These are phyloP conservation scores for Paramecium pentaurelia DNA, from an alignment of 73 alveolate species.

Conservation along the genomic window DNA sequence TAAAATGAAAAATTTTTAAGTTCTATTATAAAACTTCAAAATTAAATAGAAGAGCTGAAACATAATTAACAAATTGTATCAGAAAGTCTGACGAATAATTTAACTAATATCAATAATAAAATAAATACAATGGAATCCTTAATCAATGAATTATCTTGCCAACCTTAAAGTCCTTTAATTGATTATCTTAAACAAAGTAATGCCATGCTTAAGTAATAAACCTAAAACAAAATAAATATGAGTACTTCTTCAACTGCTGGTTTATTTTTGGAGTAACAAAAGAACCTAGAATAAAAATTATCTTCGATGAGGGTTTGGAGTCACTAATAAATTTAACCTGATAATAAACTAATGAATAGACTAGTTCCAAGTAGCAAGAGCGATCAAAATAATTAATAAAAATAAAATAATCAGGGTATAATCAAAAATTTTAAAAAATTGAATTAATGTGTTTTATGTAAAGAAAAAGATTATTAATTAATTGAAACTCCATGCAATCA, in stretches of 20 bases:
- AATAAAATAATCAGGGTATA: background rate
- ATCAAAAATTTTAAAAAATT: background rate
- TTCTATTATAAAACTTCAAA: background rate
- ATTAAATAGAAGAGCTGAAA: background rate
- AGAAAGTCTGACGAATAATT: background rate
- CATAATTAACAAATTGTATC: background rate
- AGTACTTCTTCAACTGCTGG: too few species aligned
- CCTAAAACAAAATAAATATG: background rate
- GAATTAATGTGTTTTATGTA: background rate
- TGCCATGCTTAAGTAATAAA: too few species aligned
- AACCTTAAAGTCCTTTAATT: background rate
- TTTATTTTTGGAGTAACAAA: too few species aligned
- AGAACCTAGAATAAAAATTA: too few species aligned
- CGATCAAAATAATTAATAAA: too few species aligned
- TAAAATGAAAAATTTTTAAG: background rate
- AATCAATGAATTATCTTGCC: background rate
- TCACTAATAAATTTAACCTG: too few species aligned
- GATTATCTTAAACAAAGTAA: background rate
- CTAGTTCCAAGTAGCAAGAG: too few species aligned
- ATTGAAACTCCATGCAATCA: background rate
- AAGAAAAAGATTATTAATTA: background rate
- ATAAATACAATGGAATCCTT: background rate
- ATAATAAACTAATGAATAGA: too few species aligned
- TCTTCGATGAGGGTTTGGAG: too few species aligned
- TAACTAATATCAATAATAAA: background rate